Base-by-base conservation (phyloP, 768 basidiomycete species). In the Mycena crocata region DNA sequence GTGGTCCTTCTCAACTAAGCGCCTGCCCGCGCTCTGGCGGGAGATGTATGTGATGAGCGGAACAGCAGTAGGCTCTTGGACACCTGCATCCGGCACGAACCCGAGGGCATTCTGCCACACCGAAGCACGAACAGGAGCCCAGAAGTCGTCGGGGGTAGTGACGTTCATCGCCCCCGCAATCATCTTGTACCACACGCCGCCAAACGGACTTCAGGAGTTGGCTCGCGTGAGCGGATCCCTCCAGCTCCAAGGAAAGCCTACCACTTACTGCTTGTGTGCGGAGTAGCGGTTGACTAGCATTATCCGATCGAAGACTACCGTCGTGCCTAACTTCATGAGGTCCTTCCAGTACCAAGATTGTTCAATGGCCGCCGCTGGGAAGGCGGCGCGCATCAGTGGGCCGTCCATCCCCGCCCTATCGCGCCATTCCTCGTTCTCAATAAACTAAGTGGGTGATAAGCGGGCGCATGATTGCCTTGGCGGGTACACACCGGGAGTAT, bases 201-300 rank as follows among this genome's bases (percentile, higher is more conserved):
- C 69, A 42, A 71, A 66, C 1, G 74, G 77, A 58, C 82, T 82
- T 34, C 21, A 12, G n/a, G 50, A n/a, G 39, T 44, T n/a, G n/a
- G 50, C 40, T 24, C n/a, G 24, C 54, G 45, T 52, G 55, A 62
- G 61, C 57, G 56, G 30, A 45, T 42, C 31, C 50, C 35, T 28
- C 23, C 26, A 56, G 40, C 7, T 31, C 49, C 51, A 52, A 48
- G 34, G 34, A 14, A 37, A 44, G 23, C 26, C 10, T 55, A 59
- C 31, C 44, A 72, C 79, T 19, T 68, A 83, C 83, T 80, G 76
- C 56, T 64, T 65, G 77, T 91, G 89, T 1, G 91, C 86, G 1
- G 90, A 87, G 28, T 84, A 83, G 30, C 91, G 86, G 75, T 90
- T 91, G 34, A 88, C 79, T 58, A 93, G 78, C 52, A 92, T 77